Evolutionary conservation across 2,329 filamentous ascomycete species (phyloP).

Genomic region (Alternaria panax): DNA sequence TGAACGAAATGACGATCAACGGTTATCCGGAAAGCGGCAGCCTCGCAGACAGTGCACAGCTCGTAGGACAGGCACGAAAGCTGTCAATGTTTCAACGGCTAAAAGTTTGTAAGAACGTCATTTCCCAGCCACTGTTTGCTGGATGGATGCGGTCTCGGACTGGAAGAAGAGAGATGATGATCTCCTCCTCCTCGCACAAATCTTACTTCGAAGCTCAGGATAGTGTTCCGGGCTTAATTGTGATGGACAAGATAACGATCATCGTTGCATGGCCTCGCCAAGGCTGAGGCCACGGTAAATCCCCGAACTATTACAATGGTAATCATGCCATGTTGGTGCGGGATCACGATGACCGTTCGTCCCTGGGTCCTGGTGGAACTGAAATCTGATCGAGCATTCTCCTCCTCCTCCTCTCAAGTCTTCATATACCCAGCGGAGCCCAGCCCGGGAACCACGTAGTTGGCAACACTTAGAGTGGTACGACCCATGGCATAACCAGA

Average conservation of each 20-base stretch:
- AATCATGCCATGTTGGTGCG: not conserved
- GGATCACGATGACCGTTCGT: not conserved
- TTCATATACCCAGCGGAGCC: no score
- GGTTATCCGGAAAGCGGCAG: slow-evolving; percentile 1
- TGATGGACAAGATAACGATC: not conserved
- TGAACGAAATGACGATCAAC: slow-evolving; percentile 4
- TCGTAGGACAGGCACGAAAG: not conserved
- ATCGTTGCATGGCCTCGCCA: not conserved
- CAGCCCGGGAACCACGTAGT: no score
- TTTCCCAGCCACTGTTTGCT: not conserved
- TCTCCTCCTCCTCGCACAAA: not conserved
- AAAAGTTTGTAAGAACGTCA: not conserved
- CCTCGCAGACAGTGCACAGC: not conserved
- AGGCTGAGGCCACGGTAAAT: not conserved
- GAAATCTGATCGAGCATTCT: not conserved
- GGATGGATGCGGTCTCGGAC: not conserved
- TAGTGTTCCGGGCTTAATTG: not conserved
- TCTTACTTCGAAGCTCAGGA: not conserved
- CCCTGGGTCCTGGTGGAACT: not conserved
- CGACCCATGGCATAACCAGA: not conserved
- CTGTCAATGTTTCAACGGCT: not conserved
- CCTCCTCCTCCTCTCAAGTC: no score
- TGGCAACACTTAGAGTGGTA: not conserved
- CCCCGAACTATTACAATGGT: not conserved
- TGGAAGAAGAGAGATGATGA: not conserved